Evolutionary conservation across 495 filamentous ascomycete genomes (phyloP), one percentile per base, ranked within the genome.

Genomic region (Aspergillus sclerotioniger): DNA sequence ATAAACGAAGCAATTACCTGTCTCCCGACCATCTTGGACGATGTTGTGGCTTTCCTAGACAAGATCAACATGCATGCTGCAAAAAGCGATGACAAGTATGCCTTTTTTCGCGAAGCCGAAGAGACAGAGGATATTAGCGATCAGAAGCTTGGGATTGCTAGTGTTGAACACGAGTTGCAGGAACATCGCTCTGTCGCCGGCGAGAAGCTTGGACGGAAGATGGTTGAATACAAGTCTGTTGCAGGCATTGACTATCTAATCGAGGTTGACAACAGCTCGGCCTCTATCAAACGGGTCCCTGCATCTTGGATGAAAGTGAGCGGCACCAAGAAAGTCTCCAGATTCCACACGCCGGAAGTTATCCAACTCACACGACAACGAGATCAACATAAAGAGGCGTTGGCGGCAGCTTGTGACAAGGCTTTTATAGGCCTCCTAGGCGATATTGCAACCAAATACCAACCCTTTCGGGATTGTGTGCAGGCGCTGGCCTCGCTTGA

Each of bases 281-380:
- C 80, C 0, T 80, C 88, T 45, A 75, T 96, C 50, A 92, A 90
- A 65, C 82, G 87, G 41, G 89, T 99, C 9, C 94, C 94, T 8
- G 93, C 94, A 46, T 92, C 88, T 4, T 99, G 94, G 94, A 78
- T 81, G 37, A 98, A 98, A 73, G 89, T 96, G 62, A 92, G 85
- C 58, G 93, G 91, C 54, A 99, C 95, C 5, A 97, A 98, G 72
- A 92, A 89, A 59, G 73, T 94, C 9, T 92, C 90, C 3, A 86
- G 94, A 51, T 99, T 96, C 73, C 95, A 99, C 75, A 93, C 95
- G 0, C 95, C 95, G 8, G 86, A 92, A 59, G 92, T 98, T 19
- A 80, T 91, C 31, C 80, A 82, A 47, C 77, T 96, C 50, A 82
- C 96, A 28, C 87, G 87, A 25, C 91, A 98, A 74, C 83, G 94